Evolutionary conservation across 805 yeast genomes (phyloP), one percentile per base, ranked within the genome.

Genomic region (Tetrapisispora namnaoensis): DNA sequence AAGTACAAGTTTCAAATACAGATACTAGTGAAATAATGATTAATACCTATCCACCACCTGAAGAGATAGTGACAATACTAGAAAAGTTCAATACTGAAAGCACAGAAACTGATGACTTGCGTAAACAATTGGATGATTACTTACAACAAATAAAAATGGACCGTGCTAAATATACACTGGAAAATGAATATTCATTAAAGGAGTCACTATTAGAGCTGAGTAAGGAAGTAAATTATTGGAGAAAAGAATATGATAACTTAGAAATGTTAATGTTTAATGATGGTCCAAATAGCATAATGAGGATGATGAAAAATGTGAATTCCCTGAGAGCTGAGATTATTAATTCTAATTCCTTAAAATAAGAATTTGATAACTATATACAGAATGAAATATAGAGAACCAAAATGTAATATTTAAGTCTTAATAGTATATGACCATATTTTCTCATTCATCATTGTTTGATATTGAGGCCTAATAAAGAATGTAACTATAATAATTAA

Each of bases 181-280:
- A 62, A 36, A 63, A 63, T 47, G 60, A 58, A 41, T 54, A 62
- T 42, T 45, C 59, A 2, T 45, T 65, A 36, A 59, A 62, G 43
- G 54, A 53, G 14, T 47, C 45, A 10, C 44, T 63, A 20, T 41
- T 51, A 13, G 50, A 51, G 20, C 38, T 63, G 27, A 58, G 54
- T 17, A 56, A 55, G 45, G 67, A 63, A 39, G 62, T 62, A 2
- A 57, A 55, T 10, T 50, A 53, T 16, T 65, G 69, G 69, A 56
- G 61, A 40, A 57, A 54, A 37, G 61, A 63, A 40, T 59, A 61
- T 57, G 61, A 61, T 24, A 53, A 57, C 24, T 53, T 63, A 27
- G 69, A 65, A 43, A 56, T 49, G 47, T 46, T 59, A 41, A 53
- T 65, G 59, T 65, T 65, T 48, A 68, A 67, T 8, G 64, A 62